Conservation (phyloP, 1,284 basidiomycete genomes). For the Mycena citricolor region DNA sequence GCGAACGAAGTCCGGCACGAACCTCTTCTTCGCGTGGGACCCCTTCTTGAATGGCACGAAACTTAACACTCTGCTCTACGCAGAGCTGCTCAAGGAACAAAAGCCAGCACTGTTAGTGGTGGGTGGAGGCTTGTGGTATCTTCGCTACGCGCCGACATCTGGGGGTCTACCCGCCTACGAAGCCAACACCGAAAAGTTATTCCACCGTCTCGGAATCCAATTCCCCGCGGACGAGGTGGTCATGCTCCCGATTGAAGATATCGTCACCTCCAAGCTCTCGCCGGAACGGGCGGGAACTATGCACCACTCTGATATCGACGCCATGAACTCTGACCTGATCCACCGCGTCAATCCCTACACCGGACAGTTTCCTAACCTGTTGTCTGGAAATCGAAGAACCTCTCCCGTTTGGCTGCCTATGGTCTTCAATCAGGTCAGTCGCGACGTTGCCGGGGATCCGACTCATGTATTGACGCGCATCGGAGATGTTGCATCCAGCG, state of each 20-base stretch:
- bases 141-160: constrained; percentile 67
- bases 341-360: constrained; percentile 59
- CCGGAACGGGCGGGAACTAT: constrained; percentile 66
- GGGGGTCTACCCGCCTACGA: constrained; percentile 81
- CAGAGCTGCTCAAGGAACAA: constrained; percentile 10
- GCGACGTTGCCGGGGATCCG: too few relatives aligned
- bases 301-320: constrained; percentile 75
- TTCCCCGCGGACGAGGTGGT: constrained; percentile 71
- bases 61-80: constrained; percentile 40
- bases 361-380: constrained; percentile 24
- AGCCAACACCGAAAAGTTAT: constrained; percentile 64
- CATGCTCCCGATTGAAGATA: constrained; percentile 75
- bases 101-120: constrained; percentile 70
- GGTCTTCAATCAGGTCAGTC: constrained; percentile 81
- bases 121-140: constrained; percentile 86
- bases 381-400: too few relatives aligned
- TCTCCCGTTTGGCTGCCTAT: constrained; percentile 65
- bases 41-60: constrained; percentile 75
- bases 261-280: constrained; percentile 60
- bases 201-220: constrained; percentile 47
- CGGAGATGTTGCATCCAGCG: constrained; percentile 67
- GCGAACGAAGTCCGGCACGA: constrained; percentile 43
- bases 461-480: too few relatives aligned
- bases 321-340: constrained; percentile 82
- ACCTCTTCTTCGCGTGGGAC: constrained; percentile 76